Conservation (phyloP, 345 rosid genomes). For the Eucalyptus albens region DNA sequence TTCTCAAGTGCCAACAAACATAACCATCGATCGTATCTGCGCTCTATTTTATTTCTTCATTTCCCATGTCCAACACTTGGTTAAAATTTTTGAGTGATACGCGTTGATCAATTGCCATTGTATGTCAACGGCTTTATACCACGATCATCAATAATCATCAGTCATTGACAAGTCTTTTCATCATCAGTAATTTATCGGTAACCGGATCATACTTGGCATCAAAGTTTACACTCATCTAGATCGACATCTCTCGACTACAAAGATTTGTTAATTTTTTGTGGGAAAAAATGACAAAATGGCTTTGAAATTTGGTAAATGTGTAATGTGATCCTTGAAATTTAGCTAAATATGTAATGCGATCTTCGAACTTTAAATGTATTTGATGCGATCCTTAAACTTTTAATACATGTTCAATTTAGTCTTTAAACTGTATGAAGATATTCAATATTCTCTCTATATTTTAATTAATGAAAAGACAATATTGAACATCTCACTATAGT, state of each 20-base stretch:
- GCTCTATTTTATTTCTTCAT: background rate
- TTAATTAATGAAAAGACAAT: too few species aligned
- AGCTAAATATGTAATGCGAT: too few species aligned
- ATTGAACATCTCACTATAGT: too few species aligned
- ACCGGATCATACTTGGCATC: background rate
- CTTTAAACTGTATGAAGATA: rapidly evolving
- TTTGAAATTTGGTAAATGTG: rapidly evolving
- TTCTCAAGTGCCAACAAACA: background rate
- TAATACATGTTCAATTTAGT: too few species aligned
- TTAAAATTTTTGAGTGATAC: background rate
- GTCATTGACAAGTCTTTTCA: background rate
- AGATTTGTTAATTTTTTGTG: background rate
- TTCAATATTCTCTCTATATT: too few species aligned
- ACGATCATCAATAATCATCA: background rate
- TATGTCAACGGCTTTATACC: background rate
- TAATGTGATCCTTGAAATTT: too few species aligned
- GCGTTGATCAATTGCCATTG: background rate
- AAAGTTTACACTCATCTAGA: background rate
- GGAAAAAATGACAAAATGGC: background rate
- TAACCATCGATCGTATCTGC: background rate
- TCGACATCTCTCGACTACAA: rapidly evolving
- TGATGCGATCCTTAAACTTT: rapidly evolving
- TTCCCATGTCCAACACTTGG: background rate
- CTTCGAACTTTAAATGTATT: rapidly evolving
- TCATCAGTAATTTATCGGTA: background rate